Conservation (phyloP, 805 yeast genomes). For the Maudiozyma pseudohumilis region DNA sequence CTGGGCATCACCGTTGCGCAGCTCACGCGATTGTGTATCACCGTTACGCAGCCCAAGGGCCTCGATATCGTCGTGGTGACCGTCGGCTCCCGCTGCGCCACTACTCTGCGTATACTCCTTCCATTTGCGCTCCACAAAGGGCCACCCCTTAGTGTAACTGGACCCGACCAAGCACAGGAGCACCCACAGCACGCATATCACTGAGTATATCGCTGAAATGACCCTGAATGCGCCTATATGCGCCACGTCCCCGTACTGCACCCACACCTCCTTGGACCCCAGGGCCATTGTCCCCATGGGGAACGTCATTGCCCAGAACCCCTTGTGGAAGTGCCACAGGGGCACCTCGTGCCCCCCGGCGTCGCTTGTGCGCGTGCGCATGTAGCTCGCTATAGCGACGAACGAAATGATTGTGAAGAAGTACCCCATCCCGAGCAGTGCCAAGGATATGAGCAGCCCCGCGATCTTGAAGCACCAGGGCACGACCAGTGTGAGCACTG, state of each 20-base stretch:
- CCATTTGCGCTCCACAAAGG: background rate
- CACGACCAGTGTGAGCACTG: constrained; percentile 16
- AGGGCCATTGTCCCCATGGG: constrained; percentile 78
- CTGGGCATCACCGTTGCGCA: too few species aligned
- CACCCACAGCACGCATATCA: constrained; percentile 38
- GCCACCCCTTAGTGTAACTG: background rate
- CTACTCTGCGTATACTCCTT: too few species aligned
- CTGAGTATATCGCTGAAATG: constrained; percentile 51
- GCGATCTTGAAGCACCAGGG: constrained; percentile 27
- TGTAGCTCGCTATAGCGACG: constrained; percentile 18
- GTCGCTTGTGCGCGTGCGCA: constrained; percentile 9
- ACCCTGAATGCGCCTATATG: constrained; percentile 49
- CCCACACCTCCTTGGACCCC: constrained; percentile 44
- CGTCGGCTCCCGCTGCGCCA: too few species aligned
- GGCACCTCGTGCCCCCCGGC: constrained; percentile 14
- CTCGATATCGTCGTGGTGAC: background rate
- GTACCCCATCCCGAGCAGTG: constrained; percentile 45
- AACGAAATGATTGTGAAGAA: constrained; percentile 42
- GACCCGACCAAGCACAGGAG: constrained; percentile 30
- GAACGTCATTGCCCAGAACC: constrained; percentile 83
- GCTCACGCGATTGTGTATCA: too few species aligned
- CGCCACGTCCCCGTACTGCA: constrained; percentile 30
- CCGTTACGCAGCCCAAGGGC: too few species aligned
- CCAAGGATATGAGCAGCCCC: constrained; percentile 35
- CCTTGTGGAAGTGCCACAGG: constrained; percentile 34